These are phyloP conservation scores for Angophora floribunda DNA, from an alignment of 345 rosid species.

Conservation along the genomic window DNA sequence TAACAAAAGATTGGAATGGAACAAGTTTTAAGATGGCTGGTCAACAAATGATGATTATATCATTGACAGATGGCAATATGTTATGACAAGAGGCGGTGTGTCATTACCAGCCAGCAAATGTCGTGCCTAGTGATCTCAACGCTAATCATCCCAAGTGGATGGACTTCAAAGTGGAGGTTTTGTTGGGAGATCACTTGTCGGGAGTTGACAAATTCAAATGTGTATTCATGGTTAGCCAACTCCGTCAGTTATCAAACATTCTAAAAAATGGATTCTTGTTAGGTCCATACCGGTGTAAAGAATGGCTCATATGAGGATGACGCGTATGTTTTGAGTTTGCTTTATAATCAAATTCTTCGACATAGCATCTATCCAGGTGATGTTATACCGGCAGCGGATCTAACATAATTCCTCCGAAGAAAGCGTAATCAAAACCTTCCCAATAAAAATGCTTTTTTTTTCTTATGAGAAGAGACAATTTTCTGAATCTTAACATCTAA, in stretches of 20 bases:
- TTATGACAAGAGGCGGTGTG: too few species aligned
- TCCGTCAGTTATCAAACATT: accelerated
- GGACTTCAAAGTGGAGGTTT: neutral
- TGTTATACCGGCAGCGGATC: neutral
- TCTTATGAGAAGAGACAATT: neutral
- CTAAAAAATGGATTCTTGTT: neutral
- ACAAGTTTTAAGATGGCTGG: neutral
- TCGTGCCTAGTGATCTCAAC: too few species aligned
- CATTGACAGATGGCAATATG: neutral
- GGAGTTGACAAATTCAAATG: neutral
- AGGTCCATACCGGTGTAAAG: neutral
- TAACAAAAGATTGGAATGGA: accelerated
- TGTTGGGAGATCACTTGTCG: accelerated
- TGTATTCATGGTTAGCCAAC: accelerated
- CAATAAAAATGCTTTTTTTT: neutral
- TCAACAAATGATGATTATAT: neutral
- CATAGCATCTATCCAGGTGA: neutral
- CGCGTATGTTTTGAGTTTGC: neutral
- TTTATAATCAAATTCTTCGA: too few species aligned
- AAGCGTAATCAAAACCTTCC: accelerated
- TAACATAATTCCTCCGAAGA: neutral
- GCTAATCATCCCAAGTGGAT: accelerated
- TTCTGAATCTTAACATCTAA: neutral
- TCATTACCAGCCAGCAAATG: too few species aligned
- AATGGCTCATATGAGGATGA: neutral